Evolutionary conservation across 768 basidiomycete species (phyloP), one percentile per base, ranked within the genome.

Genomic region (Boletus coccyginus): DNA sequence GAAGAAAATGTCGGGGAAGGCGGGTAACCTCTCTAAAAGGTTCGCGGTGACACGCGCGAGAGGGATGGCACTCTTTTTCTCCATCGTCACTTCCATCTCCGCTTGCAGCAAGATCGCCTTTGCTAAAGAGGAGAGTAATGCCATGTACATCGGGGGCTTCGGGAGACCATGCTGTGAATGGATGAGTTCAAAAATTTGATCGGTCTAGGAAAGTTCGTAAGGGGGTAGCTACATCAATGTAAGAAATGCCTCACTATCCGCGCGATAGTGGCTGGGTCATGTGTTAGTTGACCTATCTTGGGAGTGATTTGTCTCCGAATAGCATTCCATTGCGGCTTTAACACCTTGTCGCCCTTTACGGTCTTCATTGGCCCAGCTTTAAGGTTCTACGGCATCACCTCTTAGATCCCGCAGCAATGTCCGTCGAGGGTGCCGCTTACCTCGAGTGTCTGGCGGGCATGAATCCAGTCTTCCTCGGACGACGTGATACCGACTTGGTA

Each of bases 81-180:
- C 91, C 3, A 94, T 94, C 2, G 89, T 84, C 10, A 96, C 91
- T 71, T 98, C 96, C 0, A 86, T 89, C 75, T 97, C 94, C 17
- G 94, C 94, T 74, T 98, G 96, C 35, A 90, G 79, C 43, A 98
- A 79, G 57, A 98, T 86, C 16, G 85, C 77, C 68, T 98, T 98
- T 46, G 92, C 78, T 40, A 98, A 81, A n/a, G 94, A 88, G 24
- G 91, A 94, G 44, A 95, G 81, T 21, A 88, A 79, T 48, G 92
- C 90, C 46, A 78, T 70, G 68, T 94, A 95, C 52, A 90, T n/a
- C n/a, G n/a, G 74, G 17, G 68, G 61, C 38, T 61, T 58, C 13
- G 70, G 66, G 53, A 67, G 61, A 0, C 60, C 62, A 19, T 66
- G 64, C 14, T 63, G 57, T 12, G 77, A 72, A 27, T 62, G 57